Evolutionary conservation across 139 green algal genomes (phyloP), one percentile per base, ranked within the genome.

Genomic region (Asterochloris erici): DNA sequence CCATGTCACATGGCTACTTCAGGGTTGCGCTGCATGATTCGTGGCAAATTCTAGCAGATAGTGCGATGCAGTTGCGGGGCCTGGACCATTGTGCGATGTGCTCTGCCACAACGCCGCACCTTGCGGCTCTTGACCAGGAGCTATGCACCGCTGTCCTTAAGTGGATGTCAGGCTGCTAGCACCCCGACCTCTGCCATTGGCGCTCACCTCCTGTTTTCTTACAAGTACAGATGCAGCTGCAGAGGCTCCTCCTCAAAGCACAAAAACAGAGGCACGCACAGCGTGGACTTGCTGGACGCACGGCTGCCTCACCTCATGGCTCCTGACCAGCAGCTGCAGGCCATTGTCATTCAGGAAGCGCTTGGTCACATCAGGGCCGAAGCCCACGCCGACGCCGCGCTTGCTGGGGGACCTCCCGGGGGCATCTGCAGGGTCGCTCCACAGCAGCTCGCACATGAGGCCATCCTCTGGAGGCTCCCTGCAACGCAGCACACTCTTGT

Each of bases 361-460:
- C 74, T 91, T 90, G 15, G 94, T 95, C 24, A 98, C 89, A 85
- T 98, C 94, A 9, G 89, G 79, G 11, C 92, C 84, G 84, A 96
- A 97, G 14, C 88, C 91, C 73, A 98, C 84, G 61, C 95, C 96
- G n/a, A 98, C 93, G 38, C 96, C 96, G 17, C 96, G 87, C 88
- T 99, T 98, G 91, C 89, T 96, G 17, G 95, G 93, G 15, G 86
- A 83, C 61, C 92, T 86, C 26, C 96, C 97, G 0, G 80, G 80
- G 82, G 86, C 62, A 21, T 92, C 86, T 71, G 93, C 87, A 13
- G 97, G 96, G 88, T 99, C 97, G 68, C 89, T 96, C 96, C 96
- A 99, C 84, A 99, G 87, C 83, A 94, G 87, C 85, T 99, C 97
- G 87, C 96, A 99, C 96, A 99, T 99, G 63, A 96, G 83, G 9